phyloP scores from a whole-genome alignment of 371 early-diverging fungal species.

The Globomyces sp. region DNA sequence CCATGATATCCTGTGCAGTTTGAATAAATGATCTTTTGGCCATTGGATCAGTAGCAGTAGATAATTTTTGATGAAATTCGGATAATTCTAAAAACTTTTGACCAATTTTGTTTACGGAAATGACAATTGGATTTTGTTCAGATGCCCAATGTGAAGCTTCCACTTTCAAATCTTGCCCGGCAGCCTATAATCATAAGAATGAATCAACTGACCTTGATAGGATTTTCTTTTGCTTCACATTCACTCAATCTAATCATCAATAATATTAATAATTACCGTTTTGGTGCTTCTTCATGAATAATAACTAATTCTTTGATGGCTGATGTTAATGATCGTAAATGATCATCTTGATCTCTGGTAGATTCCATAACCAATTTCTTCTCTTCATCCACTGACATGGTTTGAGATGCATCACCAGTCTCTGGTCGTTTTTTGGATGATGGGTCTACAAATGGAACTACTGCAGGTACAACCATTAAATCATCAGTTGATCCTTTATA shows the following conservation, averaged over 20 bases:
- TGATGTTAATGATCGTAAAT: slow-evolving; percentile 2
- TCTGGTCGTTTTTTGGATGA: slow-evolving; percentile 4
- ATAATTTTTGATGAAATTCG: slow-evolving; percentile 22
- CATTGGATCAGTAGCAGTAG: slow-evolving; percentile 21
- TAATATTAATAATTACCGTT: background rate
- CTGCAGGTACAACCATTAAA: background rate
- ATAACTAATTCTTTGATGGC: slow-evolving; percentile 26
- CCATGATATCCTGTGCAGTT: slow-evolving; percentile 38
- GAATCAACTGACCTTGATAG: slow-evolving; percentile 42
- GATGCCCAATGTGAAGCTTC: slow-evolving; percentile 46
- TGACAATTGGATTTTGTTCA: slow-evolving; percentile 44
- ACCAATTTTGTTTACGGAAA: slow-evolving; percentile 32
- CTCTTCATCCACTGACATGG: slow-evolving; percentile 20
- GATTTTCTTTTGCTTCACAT: slow-evolving; percentile 45
- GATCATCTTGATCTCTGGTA: slow-evolving; percentile 15
- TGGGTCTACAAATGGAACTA: background rate
- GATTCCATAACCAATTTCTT: slow-evolving; percentile 20
- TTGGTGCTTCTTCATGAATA: slow-evolving; percentile 42
- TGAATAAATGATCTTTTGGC: slow-evolving; percentile 43
- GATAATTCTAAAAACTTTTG: slow-evolving; percentile 35
- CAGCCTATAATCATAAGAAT: slow-evolving; percentile 36
- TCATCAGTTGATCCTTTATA: slow-evolving; percentile 11
- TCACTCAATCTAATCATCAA: slow-evolving; percentile 22
- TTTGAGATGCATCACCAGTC: background rate
- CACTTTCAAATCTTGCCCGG: slow-evolving; percentile 52